phyloP scores from a whole-genome alignment of 495 filamentous ascomycete genomes.

The Thermochaetoides thermophila region DNA sequence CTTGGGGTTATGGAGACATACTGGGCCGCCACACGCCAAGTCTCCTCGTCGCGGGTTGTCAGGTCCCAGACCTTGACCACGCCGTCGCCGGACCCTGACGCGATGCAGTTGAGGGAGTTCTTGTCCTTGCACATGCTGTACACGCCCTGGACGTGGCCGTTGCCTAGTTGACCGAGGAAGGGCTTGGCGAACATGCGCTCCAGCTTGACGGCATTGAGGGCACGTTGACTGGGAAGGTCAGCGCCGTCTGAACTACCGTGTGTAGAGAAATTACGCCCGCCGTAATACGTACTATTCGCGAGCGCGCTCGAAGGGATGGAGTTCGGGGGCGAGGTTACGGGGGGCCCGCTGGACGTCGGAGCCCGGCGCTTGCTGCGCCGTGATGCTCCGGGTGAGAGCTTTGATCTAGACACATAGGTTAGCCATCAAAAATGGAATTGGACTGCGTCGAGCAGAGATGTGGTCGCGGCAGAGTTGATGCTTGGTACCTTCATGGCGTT shows the following conservation, averaged over 20 bases:
- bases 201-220: slow-evolving; percentile 71
- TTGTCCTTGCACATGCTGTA: slow-evolving; percentile 58
- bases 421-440: too few species aligned
- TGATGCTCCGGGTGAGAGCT: slow-evolving; percentile 64
- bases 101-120: slow-evolving; percentile 50
- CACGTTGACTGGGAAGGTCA: slow-evolving; percentile 18
- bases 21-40: slow-evolving; percentile 72
- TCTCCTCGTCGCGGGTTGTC: slow-evolving; percentile 51
- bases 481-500: slow-evolving; percentile 18
- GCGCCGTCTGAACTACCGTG: too few species aligned
- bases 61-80: slow-evolving; percentile 93
- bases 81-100: slow-evolving; percentile 71
- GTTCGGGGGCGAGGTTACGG: slow-evolving; percentile 80
- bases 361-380: slow-evolving; percentile 67
- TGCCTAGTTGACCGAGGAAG: slow-evolving; percentile 75
- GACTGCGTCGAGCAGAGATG: too few species aligned
- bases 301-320: slow-evolving; percentile 90
- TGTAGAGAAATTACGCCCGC: too few species aligned
- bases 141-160: slow-evolving; percentile 89
- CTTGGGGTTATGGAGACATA: too few species aligned
- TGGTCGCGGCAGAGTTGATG: too few species aligned
- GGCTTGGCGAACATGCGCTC: slow-evolving; percentile 93
- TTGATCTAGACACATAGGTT: slow-evolving; percentile 74
- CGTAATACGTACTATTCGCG: slow-evolving; percentile 64
- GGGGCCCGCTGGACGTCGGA: slow-evolving; percentile 38